Conservation (phyloP, 371 early-diverging fungal species). For the Rhizopus arrhizus region DNA sequence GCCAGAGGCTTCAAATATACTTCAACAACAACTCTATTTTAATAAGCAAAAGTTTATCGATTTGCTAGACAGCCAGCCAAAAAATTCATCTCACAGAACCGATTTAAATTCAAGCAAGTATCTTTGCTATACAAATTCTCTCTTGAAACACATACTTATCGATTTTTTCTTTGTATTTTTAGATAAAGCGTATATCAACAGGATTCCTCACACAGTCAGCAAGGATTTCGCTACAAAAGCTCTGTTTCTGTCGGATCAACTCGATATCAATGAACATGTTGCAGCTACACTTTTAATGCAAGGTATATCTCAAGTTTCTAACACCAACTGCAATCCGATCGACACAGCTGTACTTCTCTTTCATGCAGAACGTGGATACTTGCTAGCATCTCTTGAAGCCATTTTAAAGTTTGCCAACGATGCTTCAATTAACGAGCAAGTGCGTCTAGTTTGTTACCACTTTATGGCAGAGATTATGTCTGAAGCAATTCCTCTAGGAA, state of each 20-base stretch:
- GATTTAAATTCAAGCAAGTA: constrained; percentile 55
- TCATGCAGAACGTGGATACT: constrained; percentile 66
- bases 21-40: constrained; percentile 34
- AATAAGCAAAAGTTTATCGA: constrained; percentile 40
- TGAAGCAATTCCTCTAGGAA: constrained; percentile 6
- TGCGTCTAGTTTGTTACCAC: constrained; percentile 44
- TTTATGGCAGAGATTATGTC: constrained; percentile 30
- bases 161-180: background rate
- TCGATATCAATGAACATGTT: constrained; percentile 77
- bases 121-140: background rate
- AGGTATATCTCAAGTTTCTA: constrained; percentile 55
- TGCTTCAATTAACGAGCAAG: constrained; percentile 45
- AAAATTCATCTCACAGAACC: constrained; percentile 49
- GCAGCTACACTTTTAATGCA: constrained; percentile 74
- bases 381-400: constrained; percentile 63
- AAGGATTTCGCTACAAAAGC: constrained; percentile 70
- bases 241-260: constrained; percentile 74
- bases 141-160: background rate
- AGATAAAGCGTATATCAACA: constrained; percentile 58
- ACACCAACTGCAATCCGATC: constrained; percentile 59
- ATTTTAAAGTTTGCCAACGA: constrained; percentile 63
- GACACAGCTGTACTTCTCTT: constrained; percentile 74
- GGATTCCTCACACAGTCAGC: constrained; percentile 60
- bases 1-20: constrained; percentile 14
- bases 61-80: constrained; percentile 53